Evolutionary conservation across 768 basidiomycete species (phyloP), one percentile per base, ranked within the genome.

Genomic region (Tephrocybe sp.): DNA sequence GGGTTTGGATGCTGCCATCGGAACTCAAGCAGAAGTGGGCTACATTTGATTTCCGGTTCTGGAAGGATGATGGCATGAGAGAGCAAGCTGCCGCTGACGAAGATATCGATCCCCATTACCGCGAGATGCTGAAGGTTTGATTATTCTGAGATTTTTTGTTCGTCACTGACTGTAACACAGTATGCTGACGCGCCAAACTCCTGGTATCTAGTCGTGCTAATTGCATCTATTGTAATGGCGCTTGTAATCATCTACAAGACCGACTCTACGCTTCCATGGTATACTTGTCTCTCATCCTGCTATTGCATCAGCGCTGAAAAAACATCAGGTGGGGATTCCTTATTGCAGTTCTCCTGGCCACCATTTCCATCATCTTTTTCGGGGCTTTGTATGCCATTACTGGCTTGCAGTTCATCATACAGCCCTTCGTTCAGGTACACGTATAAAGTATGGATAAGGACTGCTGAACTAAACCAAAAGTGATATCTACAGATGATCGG

Each of bases 171-270:
- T 42, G n/a, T 35, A 41, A 55, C 14, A 7, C 51, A 72, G 70
- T 84, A 84, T 62, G 67, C 78, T 11, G 80, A 83, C 60, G 76
- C 73, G 3, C 82, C 80, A 0, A 78, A 75, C 65, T 79, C 75
- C 59, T 83, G 82, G 81, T 81, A 81, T 54, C 51, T 71, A 1
- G 62, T 67, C 17, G 68, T 76, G 13, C 63, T 82, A 3, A 45
- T 67, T 9, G 56, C 75, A 10, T 68, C 79, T 1, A 70, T 80
- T 57, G 66, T 76, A 33, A 67, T 72, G 31, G 61, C 71, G 10
- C 59, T 76, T 22, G 71, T 73, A 3, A 60, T 75, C 41, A 76
- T 76, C 30, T 75, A 76, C 63, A 76, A 73, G 58, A 69, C 70
- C 13, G 61, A 76, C 42, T 77, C 76, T 4, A 77, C 73, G 0